Percentiles rank a stretch among this genome's conserved stretches.
Conservation (phyloP, 768 basidiomycete genomes). For the Cantharellus cinnabarinus region DNA sequence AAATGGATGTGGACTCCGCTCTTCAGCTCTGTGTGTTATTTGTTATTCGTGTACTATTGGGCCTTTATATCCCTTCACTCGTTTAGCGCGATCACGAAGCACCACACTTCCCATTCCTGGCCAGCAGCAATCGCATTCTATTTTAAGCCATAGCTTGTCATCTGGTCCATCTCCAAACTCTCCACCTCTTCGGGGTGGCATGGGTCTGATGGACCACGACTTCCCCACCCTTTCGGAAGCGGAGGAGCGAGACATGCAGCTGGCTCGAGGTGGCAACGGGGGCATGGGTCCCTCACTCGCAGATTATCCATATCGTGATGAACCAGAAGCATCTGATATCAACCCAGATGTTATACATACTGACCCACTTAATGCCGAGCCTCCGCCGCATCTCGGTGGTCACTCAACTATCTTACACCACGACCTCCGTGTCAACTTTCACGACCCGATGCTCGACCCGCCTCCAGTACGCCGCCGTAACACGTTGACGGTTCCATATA, state of each 20-base stretch:
- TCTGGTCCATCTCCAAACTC: not conserved
- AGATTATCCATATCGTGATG: not conserved
- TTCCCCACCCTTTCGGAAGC: constrained; percentile 28
- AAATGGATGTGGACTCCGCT: constrained; percentile 68
- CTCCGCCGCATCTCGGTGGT: constrained; percentile 12
- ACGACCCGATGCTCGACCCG: constrained; percentile 1
- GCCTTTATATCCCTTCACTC: constrained; percentile 26
- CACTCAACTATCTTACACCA: constrained; percentile 6
- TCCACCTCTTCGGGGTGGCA: constrained; percentile 3
- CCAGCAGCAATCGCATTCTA: not conserved
- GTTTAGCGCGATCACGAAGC: constrained; percentile 21
- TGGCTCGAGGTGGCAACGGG: constrained; percentile 6
- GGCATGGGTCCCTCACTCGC: not conserved
- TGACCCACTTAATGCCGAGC: constrained; percentile 17
- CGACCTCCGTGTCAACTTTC: constrained; percentile 1
- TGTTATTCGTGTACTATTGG: not conserved
- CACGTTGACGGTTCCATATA: not conserved
- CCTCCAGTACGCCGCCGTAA: not conserved
- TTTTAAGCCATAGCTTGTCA: constrained; percentile 11
- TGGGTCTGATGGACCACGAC: constrained; percentile 10
- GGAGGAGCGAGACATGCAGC: constrained; percentile 23
- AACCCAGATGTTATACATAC: not conserved
- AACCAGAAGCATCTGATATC: not conserved
- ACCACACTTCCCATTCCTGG: not conserved
- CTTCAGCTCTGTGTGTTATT: constrained; percentile 34